A percentile compares a stretch with the other conserved stretches of the same genome.
Evolutionary conservation across 2,329 filamentous ascomycete genomes (phyloP).

Genomic region (Stachybotrys elegans): DNA sequence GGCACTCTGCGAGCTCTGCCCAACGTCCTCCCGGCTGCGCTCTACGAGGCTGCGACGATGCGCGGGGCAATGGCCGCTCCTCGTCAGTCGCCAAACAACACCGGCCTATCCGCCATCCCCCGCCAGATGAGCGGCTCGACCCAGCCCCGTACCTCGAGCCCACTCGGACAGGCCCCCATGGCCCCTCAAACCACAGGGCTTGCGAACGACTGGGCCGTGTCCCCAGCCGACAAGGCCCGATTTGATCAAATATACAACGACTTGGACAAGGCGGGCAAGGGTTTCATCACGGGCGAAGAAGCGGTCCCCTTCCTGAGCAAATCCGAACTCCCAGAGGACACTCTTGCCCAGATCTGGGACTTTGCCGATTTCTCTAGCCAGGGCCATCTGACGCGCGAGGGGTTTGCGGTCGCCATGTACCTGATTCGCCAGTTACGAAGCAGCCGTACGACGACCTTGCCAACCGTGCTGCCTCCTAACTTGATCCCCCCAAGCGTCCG

Average conservation of each 20-base stretch:
- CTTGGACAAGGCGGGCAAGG: conserved; percentile 74
- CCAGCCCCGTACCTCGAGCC: conserved; percentile 58
- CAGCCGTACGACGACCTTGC: conserved; percentile 59
- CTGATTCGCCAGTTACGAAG: conserved; percentile 85
- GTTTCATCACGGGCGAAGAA: conserved; percentile 88
- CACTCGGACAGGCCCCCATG: conserved; percentile 47
- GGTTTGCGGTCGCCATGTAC: conserved; percentile 97
- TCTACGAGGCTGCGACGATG: conserved; percentile 86
- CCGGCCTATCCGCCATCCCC: conserved; percentile 63
- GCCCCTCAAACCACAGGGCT: conserved; percentile 35
- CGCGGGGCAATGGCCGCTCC: conserved; percentile 40
- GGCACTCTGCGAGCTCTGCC: conserved; percentile 76
- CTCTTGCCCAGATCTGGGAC: conserved; percentile 93
- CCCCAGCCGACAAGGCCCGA: conserved; percentile 74
- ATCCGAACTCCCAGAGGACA: conserved; percentile 82
- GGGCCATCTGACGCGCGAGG: conserved; percentile 78
- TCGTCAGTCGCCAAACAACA: conserved; percentile 46
- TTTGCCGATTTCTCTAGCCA: conserved; percentile 90
- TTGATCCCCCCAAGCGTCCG: conserved; percentile 86
- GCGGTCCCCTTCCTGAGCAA: conserved; percentile 92
- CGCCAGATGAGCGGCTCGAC: conserved; percentile 73
- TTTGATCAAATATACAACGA: conserved; percentile 84
- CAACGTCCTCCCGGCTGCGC: conserved; percentile 70
- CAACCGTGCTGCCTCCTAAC: conserved; percentile 71
- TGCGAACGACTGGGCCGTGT: conserved; percentile 71